phyloP scores from a whole-genome alignment of 2,329 filamentous ascomycete species.

The Metarhizium brunneum region DNA sequence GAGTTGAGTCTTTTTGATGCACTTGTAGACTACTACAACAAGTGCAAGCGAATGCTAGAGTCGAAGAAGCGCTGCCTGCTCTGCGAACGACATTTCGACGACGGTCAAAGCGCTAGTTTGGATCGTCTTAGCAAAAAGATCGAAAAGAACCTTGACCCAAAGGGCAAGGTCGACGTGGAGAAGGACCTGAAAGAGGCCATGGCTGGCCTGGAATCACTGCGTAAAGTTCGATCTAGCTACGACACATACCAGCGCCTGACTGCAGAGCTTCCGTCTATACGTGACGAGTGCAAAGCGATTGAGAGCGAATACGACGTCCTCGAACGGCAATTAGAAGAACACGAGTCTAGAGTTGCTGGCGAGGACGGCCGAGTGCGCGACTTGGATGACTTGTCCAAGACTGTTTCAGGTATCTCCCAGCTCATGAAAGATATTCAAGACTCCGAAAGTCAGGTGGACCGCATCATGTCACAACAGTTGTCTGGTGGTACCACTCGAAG shows the following conservation, averaged over 20 bases:
- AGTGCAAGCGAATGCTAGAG: slow-evolving; percentile 56
- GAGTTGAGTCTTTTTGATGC: slow-evolving; percentile 62
- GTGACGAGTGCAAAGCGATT: slow-evolving; percentile 51
- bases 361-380: slow-evolving; percentile 60
- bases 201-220: slow-evolving; percentile 46
- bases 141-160: slow-evolving; percentile 51
- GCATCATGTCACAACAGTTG: slow-evolving; percentile 67
- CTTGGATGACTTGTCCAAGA: slow-evolving; percentile 66
- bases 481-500: slow-evolving; percentile 56
- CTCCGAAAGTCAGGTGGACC: slow-evolving; percentile 63
- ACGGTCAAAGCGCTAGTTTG: slow-evolving; percentile 44
- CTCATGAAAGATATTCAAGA: slow-evolving; percentile 63
- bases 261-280: slow-evolving; percentile 60
- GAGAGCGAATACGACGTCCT: slow-evolving; percentile 53
- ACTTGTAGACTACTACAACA: slow-evolving; percentile 61
- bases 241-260: slow-evolving; percentile 66
- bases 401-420: slow-evolving; percentile 65
- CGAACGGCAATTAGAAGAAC: slow-evolving; percentile 53
- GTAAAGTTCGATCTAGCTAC: slow-evolving; percentile 55
- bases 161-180: slow-evolving; percentile 53
- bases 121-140: slow-evolving; percentile 60
- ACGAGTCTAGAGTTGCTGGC: slow-evolving; percentile 57
- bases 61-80: slow-evolving; percentile 66
- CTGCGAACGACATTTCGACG: slow-evolving; percentile 62
- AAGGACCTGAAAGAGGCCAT: slow-evolving; percentile 45